phyloP scores from a whole-genome alignment of 2,329 filamentous ascomycete species.

The Pseudopyrenochaeta lycopersici region DNA sequence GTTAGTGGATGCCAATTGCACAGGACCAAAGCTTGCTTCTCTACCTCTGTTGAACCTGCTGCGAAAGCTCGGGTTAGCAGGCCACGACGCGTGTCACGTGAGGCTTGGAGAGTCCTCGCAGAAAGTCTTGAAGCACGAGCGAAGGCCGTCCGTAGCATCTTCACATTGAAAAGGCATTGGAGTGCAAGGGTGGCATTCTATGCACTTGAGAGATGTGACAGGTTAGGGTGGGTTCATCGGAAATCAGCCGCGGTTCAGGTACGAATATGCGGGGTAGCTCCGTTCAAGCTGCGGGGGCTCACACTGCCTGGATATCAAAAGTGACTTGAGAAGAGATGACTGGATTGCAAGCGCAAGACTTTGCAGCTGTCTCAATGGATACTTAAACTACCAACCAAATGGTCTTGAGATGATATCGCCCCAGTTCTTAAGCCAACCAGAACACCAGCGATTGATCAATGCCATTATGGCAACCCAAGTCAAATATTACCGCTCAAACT shows the following conservation, averaged over 20 bases:
- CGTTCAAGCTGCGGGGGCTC: background rate
- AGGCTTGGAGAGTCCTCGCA: background rate
- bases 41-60: conserved; percentile 45
- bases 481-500: conserved; percentile 47
- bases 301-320: no score
- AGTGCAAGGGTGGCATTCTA: background rate
- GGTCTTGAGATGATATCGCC: background rate
- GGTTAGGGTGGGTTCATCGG: conserved; percentile 6
- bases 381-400: background rate
- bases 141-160: conserved; percentile 41
- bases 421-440: conserved; percentile 2
- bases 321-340: no score
- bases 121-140: conserved; percentile 21
- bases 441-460: conserved; percentile 13
- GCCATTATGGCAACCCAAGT: background rate
- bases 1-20: conserved; percentile 14
- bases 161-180: conserved; percentile 22
- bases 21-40: conserved; percentile 8
- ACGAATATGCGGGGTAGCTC: conserved; percentile 24
- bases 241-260: conserved; percentile 13
- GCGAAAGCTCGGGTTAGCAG: conserved; percentile 44
- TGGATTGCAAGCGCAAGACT: background rate
- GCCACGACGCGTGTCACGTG: conserved; percentile 26
- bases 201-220: background rate
- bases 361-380: background rate